A percentile compares a stretch with the other conserved stretches of the same genome.
phyloP scores from a whole-genome alignment of 768 basidiomycete species.

The Auriscalpium vulgare region DNA sequence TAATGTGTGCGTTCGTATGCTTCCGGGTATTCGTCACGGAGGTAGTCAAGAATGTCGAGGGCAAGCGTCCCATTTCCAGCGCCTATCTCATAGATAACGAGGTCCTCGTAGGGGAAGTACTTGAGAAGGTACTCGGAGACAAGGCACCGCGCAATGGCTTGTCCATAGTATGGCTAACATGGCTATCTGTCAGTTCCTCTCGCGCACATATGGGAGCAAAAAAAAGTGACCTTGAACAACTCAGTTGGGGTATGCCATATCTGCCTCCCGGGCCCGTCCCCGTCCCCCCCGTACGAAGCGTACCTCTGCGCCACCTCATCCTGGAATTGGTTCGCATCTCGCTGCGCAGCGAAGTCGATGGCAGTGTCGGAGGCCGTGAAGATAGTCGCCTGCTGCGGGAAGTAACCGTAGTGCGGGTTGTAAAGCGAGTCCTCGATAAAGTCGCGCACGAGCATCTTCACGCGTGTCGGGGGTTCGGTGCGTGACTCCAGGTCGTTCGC shows the following conservation, averaged over 20 bases:
- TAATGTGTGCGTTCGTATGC: constrained; percentile 92
- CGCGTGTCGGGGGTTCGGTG: constrained; percentile 59
- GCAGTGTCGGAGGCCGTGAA: constrained; percentile 54
- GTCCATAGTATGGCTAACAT: constrained; percentile 86
- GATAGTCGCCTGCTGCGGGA: constrained; percentile 87
- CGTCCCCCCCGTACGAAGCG: constrained; percentile 56
- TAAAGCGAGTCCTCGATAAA: constrained; percentile 96
- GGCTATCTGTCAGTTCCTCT: constrained; percentile 4
- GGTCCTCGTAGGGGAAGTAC: constrained; percentile 93
- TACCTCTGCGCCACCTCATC: constrained; percentile 74
- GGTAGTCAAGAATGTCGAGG: constrained; percentile 74
- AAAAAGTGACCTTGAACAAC: constrained; percentile 75
- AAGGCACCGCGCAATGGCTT: constrained; percentile 82
- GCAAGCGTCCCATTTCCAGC: constrained; percentile 97
- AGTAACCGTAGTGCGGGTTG: constrained; percentile 97
- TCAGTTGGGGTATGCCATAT: constrained; percentile 99
- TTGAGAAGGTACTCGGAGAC: constrained; percentile 89
- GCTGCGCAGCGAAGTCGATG: constrained; percentile 64
- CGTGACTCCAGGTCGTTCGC: constrained; percentile 58
- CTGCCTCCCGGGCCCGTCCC: constrained; percentile 73
- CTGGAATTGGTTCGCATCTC: constrained; percentile 71
- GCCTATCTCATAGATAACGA: constrained; percentile 94
- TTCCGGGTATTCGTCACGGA: constrained; percentile 73
- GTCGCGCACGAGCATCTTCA: constrained; percentile 93
- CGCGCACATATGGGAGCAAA: neutral